Percentiles rank a stretch among this genome's conserved stretches.
Conservation (phyloP, 2,329 filamentous ascomycete species). For the Alternaria incomplexa region DNA sequence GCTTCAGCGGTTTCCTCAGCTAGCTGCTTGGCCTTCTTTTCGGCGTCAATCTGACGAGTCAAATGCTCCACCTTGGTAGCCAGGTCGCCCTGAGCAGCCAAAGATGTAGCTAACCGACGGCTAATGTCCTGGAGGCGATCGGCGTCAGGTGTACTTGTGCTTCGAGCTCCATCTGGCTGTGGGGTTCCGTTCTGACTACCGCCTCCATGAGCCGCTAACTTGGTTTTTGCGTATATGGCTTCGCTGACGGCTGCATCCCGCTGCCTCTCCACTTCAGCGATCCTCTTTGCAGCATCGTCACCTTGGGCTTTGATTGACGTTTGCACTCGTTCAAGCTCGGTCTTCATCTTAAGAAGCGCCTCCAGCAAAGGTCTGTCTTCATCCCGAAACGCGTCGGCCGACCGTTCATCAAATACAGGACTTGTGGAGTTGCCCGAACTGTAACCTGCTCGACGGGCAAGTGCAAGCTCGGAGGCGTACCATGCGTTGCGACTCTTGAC, state of each 20-base stretch:
- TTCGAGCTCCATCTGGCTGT: conserved; percentile 62
- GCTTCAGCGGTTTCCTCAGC: conserved; percentile 88
- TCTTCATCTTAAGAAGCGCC: conserved; percentile 87
- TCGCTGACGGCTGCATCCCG: conserved; percentile 93
- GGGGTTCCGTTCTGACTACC: conserved; percentile 68
- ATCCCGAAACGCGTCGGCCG: conserved; percentile 81
- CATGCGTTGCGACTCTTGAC: conserved; percentile 89
- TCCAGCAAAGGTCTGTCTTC: conserved; percentile 92
- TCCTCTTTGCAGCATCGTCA: conserved; percentile 80
- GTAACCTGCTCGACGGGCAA: conserved; percentile 91
- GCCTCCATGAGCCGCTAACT: conserved; percentile 78
- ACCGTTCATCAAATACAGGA: conserved; percentile 76
- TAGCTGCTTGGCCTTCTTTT: conserved; percentile 79
- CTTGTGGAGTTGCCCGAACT: conserved; percentile 72
- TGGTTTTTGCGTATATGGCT: conserved; percentile 93
- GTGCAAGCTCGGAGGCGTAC: conserved; percentile 93
- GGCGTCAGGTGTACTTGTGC: conserved; percentile 64
- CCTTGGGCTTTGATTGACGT: conserved; percentile 88
- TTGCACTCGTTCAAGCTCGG: conserved; percentile 88
- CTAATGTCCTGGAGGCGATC: conserved; percentile 77
- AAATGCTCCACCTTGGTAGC: conserved; percentile 75
- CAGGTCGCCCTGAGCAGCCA: conserved; percentile 81
- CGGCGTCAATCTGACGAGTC: conserved; percentile 75
- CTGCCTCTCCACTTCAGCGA: conserved; percentile 94
- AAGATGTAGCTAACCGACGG: conserved; percentile 79